Evolutionary conservation across 805 yeast genomes (phyloP), one percentile per base, ranked within the genome.

Genomic region (Starmera dryadoides): DNA sequence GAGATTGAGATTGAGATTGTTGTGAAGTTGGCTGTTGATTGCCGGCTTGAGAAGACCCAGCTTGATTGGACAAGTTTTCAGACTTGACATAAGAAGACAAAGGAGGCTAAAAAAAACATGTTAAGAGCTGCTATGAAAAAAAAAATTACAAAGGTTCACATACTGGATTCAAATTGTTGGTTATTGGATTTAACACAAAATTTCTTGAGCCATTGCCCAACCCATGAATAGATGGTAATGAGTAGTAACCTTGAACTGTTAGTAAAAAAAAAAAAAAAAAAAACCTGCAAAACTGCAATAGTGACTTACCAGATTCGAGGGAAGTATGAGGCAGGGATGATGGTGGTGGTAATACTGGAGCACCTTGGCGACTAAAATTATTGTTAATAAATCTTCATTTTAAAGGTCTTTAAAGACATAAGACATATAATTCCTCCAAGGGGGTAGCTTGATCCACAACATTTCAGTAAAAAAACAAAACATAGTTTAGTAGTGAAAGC

Each of bases 321-420:
- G 48, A 32, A 15, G 48, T 34, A 37, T 42, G 50, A 10, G 55
- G 52, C 11, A 50, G 44, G 2, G 51, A 42, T 10, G 75, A 74
- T 15, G 81, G 81, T 11, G 81, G 80, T 6, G 81, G 81, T 44
- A 76, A 63, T 15, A 75, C 79, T 10, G 80, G 80, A 6, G 79
- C 77, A 36, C 62, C 45, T 55, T 72, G 80, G 52, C 76, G 79
- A 48, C 79, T 74, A 44, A 4, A 18, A 30, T 21, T 21, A 21
- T 21, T 21, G 23, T 21, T 21, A 21, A 9, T 21, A 21, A 6
- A 6, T 6, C 23, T 21, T 21, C 9, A 9, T 21, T 21, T 6
- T 6, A 6, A 21, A 21, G n/a, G n/a, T n/a, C n/a, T n/a, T n/a
- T n/a, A n/a, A n/a, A n/a, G n/a, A n/a, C n/a, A n/a, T n/a, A n/a